A percentile compares a stretch with the other conserved stretches of the same genome.
These are phyloP conservation scores for Sicyos edulis DNA, from an alignment of 306 rosid genomes.

Conservation along the genomic window DNA sequence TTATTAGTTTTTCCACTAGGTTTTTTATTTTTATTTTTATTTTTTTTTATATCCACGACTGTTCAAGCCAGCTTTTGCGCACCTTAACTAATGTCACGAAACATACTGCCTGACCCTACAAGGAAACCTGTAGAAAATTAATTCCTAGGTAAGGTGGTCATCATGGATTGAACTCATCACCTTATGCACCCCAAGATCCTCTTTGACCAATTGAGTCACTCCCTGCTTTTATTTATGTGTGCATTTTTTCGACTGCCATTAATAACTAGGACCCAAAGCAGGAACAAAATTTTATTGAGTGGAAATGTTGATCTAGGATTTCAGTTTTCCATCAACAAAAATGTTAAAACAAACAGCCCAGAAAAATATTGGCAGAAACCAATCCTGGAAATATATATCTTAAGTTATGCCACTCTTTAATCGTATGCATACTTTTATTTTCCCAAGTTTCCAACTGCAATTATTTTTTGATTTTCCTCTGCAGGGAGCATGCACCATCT, in stretches of 20 bases:
- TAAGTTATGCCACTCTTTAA: not conserved
- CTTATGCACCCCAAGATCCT: too few relatives aligned
- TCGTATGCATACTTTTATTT: not conserved
- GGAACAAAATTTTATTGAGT: not conserved
- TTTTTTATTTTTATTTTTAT: too few relatives aligned
- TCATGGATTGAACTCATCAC: too few relatives aligned
- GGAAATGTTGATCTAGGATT: too few relatives aligned
- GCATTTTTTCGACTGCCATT: not conserved
- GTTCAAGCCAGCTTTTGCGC: too few relatives aligned
- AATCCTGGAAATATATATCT: not conserved
- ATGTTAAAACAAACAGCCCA: not conserved
- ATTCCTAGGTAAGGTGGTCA: too few relatives aligned
- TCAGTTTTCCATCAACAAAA: not conserved
- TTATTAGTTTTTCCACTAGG: not conserved
- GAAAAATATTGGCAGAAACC: not conserved
- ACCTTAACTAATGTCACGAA: too few relatives aligned
- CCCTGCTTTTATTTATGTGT: not conserved
- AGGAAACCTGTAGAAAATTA: too few relatives aligned
- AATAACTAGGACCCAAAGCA: not conserved
- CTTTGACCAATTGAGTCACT: too few relatives aligned
- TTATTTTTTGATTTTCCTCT: slow-evolving; percentile 15
- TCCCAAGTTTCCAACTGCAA: not conserved
- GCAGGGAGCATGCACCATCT: slow-evolving; percentile 98
- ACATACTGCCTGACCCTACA: too few relatives aligned
- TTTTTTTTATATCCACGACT: too few relatives aligned